Percentiles rank a stretch among this genome's conserved stretches.
Evolutionary conservation across 208 protist species (phyloP).

Genomic region (Trypanosoma scelopori): DNA sequence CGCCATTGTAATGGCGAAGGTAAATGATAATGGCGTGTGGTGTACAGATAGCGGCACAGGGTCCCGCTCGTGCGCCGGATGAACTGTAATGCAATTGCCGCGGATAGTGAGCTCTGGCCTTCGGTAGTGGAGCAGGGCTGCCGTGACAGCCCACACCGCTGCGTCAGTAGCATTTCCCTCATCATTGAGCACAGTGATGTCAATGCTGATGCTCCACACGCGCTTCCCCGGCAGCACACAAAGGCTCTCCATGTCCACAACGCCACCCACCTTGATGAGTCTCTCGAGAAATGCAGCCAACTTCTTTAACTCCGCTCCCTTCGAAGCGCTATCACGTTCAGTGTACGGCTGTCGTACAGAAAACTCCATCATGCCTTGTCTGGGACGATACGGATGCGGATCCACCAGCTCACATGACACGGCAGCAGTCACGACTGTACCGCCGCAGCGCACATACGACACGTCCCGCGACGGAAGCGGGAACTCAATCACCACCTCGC

Average conservation of each 20-base stretch:
- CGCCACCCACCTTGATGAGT: constrained; percentile 78
- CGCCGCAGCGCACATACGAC: constrained; percentile 86
- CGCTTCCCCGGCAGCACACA: constrained; percentile 94
- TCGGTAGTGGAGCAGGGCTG: constrained; percentile 91
- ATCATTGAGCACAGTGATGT: constrained; percentile 93
- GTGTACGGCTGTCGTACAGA: constrained; percentile 87
- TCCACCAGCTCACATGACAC: constrained; percentile 92
- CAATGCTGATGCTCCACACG: constrained; percentile 87
- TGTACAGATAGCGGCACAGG: constrained; percentile 94
- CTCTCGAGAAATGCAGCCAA: constrained; percentile 86
- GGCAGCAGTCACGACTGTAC: constrained; percentile 80
- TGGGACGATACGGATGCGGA: constrained; percentile 91
- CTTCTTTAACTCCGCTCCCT: constrained; percentile 33
- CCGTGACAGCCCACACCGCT: constrained; percentile 83
- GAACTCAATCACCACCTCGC: constrained; percentile 69
- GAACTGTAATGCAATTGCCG: constrained; percentile 80
- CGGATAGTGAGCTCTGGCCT: constrained; percentile 93
- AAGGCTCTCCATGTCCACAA: constrained; percentile 95
- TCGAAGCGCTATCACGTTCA: constrained; percentile 47
- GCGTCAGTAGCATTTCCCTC: constrained; percentile 93
- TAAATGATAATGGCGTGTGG: constrained; percentile 90
- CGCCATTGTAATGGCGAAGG: constrained; percentile 68
- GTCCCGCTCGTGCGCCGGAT: constrained; percentile 91
- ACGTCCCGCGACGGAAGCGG: constrained; percentile 67
- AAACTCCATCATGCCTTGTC: constrained; percentile 95